Percentiles rank a stretch among this genome's conserved stretches.
Evolutionary conservation across 2,329 filamentous ascomycete genomes (phyloP).

Genomic region (Alternaria arborescens): DNA sequence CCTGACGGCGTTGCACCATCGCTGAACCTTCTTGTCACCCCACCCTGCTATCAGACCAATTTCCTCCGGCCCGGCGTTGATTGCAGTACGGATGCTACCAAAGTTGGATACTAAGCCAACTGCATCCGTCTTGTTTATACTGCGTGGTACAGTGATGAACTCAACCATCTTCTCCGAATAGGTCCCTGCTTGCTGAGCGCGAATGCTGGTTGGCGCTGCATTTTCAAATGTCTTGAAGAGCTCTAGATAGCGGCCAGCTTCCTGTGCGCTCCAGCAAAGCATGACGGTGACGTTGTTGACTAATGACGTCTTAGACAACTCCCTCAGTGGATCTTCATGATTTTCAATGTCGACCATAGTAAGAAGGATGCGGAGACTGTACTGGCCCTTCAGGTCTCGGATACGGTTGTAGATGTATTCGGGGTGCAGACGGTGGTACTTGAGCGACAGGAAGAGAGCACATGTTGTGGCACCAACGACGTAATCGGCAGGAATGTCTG

Average conservation of each 20-base stretch:
- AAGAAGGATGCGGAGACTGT: constrained; percentile 84
- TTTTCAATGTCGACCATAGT: constrained; percentile 95
- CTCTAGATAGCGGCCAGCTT: constrained; percentile 93
- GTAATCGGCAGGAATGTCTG: constrained; percentile 95
- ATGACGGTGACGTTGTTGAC: constrained; percentile 93
- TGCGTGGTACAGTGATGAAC: constrained; percentile 88
- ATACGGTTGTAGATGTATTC: constrained; percentile 98
- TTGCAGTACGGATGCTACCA: constrained; percentile 83
- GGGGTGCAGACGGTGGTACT: constrained; percentile 96
- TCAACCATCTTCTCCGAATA: constrained; percentile 90
- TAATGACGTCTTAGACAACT: constrained; percentile 89
- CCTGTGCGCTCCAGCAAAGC: constrained; percentile 91
- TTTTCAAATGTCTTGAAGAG: constrained; percentile 95
- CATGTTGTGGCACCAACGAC: constrained; percentile 87
- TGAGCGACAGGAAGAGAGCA: constrained; percentile 90
- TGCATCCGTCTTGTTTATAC: constrained; percentile 94
- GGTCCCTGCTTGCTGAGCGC: constrained; percentile 80
- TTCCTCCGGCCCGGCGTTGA: constrained; percentile 89
- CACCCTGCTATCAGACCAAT: constrained; percentile 86
- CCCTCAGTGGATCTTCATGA: constrained; percentile 87
- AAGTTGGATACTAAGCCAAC: constrained; percentile 90
- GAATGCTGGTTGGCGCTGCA: constrained; percentile 81
- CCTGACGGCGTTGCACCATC: constrained; percentile 81
- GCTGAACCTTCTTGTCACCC: constrained; percentile 93
- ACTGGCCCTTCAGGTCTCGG: constrained; percentile 81